These are phyloP conservation scores for Penicillium simplicissimum DNA, from an alignment of 495 filamentous ascomycete genomes.

Conservation along the genomic window DNA sequence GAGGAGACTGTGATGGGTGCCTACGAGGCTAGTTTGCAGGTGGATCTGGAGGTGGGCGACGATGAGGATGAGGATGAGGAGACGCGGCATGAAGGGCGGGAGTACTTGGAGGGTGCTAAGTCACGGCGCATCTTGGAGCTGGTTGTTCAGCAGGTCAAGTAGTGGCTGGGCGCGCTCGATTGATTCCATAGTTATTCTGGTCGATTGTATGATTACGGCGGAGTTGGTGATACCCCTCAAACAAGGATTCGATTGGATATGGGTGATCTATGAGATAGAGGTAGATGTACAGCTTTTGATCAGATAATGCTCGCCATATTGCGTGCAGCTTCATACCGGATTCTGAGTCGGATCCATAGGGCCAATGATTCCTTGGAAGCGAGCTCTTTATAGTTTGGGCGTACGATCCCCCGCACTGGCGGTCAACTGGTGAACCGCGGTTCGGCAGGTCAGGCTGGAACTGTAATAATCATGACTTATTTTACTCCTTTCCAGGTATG, in stretches of 20 bases:
- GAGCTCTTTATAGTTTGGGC: constrained; percentile 1
- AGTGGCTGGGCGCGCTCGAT: background rate
- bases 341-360: background rate
- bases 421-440: constrained; percentile 16
- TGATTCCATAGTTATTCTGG: background rate
- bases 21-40: constrained; percentile 76
- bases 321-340: background rate
- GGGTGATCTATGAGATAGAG: background rate
- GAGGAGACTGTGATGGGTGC: constrained; percentile 84
- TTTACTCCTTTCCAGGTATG: no score
- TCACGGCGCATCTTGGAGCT: constrained; percentile 65
- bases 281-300: background rate
- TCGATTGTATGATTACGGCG: constrained; percentile 9
- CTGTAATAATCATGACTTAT: no score
- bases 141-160: constrained; percentile 27
- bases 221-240: constrained; percentile 20
- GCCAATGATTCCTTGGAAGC: background rate
- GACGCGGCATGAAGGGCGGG: constrained; percentile 42
- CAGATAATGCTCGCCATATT: constrained; percentile 1
- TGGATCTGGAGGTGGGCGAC: constrained; percentile 60
- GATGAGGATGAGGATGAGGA: constrained; percentile 45
- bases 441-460: background rate
- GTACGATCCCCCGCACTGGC: constrained; percentile 11
- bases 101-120: constrained; percentile 73
- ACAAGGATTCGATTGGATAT: background rate